Conservation (phyloP, 2,329 filamentous ascomycete genomes). For the Sporothrix schenckii region DNA sequence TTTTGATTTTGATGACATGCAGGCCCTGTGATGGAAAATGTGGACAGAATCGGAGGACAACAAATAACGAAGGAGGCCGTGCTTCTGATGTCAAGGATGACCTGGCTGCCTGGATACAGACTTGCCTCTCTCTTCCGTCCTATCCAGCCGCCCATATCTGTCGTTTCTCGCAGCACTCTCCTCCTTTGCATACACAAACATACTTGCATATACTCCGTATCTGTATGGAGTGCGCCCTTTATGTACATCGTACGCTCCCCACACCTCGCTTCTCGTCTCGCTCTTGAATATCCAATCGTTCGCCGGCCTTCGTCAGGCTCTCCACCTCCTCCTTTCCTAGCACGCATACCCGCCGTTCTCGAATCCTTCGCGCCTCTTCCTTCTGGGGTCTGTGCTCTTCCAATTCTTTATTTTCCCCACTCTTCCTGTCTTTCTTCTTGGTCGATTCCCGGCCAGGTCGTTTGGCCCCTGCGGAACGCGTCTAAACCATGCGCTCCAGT, state of each 20-base stretch:
- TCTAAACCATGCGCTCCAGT: constrained; percentile 15
- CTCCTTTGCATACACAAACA: neutral
- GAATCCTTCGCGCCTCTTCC: constrained; percentile 33
- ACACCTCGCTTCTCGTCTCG: neutral
- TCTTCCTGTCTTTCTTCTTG: constrained; percentile 5
- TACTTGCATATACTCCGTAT: neutral
- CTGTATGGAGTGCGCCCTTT: neutral
- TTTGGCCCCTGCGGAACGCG: constrained; percentile 18
- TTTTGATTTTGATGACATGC: neutral
- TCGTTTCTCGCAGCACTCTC: neutral
- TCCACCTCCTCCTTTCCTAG: neutral
- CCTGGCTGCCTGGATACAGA: neutral
- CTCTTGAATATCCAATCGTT: neutral
- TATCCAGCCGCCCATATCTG: neutral
- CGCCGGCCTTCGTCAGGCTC: neutral
- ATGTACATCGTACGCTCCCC: neutral
- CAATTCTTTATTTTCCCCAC: constrained; percentile 12
- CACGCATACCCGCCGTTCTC: neutral
- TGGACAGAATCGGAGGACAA: neutral
- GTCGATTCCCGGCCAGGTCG: neutral
- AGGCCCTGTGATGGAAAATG: neutral
- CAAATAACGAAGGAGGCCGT: neutral
- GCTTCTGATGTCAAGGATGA: neutral
- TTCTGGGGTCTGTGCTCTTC: neutral
- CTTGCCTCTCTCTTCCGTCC: neutral